Conservation (phyloP, 129 eudicot genomes). For the Saposhnikovia divaricata region DNA sequence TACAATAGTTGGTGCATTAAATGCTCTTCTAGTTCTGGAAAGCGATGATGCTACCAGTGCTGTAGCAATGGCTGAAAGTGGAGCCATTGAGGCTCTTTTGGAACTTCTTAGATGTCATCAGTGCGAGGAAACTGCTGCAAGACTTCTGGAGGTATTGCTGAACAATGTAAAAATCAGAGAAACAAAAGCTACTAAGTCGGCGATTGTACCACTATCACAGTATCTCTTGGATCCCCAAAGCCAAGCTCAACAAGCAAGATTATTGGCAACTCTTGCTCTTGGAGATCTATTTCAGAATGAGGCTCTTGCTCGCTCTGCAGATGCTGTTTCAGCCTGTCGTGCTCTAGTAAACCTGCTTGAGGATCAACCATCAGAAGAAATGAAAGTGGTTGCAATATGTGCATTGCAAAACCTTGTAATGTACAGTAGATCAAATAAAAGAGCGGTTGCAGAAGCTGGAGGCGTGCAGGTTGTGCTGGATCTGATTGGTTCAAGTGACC, state of each 20-base stretch:
- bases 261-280: slow-evolving; percentile 91
- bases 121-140: slow-evolving; percentile 94
- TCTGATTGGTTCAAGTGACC: slow-evolving; percentile 91
- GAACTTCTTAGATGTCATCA: slow-evolving; percentile 87
- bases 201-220: slow-evolving; percentile 80
- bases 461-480: slow-evolving; percentile 96
- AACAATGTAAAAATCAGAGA: slow-evolving; percentile 93
- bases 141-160: slow-evolving; percentile 73
- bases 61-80: slow-evolving; percentile 98
- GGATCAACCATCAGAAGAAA: slow-evolving; percentile 97
- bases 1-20: slow-evolving; percentile 76
- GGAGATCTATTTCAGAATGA: slow-evolving; percentile 97
- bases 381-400: slow-evolving; percentile 98
- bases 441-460: slow-evolving; percentile 99
- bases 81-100: slow-evolving; percentile 89
- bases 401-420: slow-evolving; percentile 96
- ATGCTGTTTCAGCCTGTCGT: slow-evolving; percentile 96
- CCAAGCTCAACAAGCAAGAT: slow-evolving; percentile 93
- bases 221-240: slow-evolving; percentile 98
- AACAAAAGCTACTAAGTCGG: slow-evolving; percentile 72
- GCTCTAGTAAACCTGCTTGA: slow-evolving; percentile 94
- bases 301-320: slow-evolving; percentile 74
- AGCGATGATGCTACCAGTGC: slow-evolving; percentile 91
- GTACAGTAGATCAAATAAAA: slow-evolving; percentile 88
- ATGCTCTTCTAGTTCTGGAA: slow-evolving; percentile 87